A percentile compares a stretch with the other conserved stretches of the same genome.
These are phyloP conservation scores for Lentinula guzmanii DNA, from an alignment of 768 basidiomycete species.

Conservation along the genomic window DNA sequence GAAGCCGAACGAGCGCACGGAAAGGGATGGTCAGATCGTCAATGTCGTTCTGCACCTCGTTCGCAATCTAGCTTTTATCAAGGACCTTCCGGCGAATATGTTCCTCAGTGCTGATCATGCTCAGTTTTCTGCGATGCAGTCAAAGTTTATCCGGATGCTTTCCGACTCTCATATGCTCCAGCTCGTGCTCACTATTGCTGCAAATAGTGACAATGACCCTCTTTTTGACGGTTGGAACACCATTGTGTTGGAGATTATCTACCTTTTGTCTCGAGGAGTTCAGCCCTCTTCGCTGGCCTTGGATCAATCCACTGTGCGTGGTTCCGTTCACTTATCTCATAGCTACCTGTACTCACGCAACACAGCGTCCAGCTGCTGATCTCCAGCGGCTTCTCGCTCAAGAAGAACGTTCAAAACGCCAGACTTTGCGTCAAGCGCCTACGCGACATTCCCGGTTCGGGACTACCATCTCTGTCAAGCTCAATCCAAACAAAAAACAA, in stretches of 20 bases:
- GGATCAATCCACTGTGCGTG: constrained; percentile 60
- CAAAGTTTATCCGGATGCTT: constrained; percentile 64
- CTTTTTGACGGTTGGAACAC: constrained; percentile 85
- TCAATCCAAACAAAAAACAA: constrained; percentile 51
- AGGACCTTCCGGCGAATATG: constrained; percentile 71
- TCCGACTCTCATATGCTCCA: constrained; percentile 69
- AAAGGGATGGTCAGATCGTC: constrained; percentile 82
- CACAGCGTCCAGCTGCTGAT: constrained; percentile 59
- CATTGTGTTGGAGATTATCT: constrained; percentile 87
- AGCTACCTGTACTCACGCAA: constrained; percentile 6
- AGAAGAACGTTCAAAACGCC: constrained; percentile 63
- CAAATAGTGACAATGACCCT: constrained; percentile 69
- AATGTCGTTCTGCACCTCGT: constrained; percentile 84
- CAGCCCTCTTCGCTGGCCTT: constrained; percentile 51
- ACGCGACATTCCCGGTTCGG: constrained; percentile 96
- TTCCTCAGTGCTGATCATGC: constrained; percentile 72
- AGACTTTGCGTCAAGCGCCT: constrained; percentile 44
- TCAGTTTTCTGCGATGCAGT: constrained; percentile 75
- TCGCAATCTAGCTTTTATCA: constrained; percentile 92
- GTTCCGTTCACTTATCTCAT: constrained; percentile 3
- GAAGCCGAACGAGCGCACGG: constrained; percentile 55
- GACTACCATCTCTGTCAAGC: constrained; percentile 81
- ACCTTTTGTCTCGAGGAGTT: constrained; percentile 80
- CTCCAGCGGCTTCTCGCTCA: constrained; percentile 71
- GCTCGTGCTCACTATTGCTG: constrained; percentile 79